Evolutionary conservation across 164 flowering plant species (phyloP).

Genomic region (Aristolochia contorta): DNA sequence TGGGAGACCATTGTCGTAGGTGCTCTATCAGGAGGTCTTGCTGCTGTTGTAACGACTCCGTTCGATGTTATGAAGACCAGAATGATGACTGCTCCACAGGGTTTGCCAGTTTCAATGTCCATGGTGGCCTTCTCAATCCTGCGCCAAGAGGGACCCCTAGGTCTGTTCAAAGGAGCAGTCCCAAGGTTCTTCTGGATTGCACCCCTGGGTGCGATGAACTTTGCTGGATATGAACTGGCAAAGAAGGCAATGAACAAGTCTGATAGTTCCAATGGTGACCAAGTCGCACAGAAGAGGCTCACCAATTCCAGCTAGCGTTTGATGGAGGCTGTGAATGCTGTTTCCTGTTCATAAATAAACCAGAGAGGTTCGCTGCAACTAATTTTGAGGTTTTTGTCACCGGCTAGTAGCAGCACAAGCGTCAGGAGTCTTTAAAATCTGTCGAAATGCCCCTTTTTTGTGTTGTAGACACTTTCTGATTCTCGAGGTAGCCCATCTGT

Average conservation of each 20-base stretch:
- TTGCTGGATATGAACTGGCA: conserved; percentile 95
- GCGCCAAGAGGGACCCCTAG: conserved; percentile 82
- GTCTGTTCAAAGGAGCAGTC: conserved; percentile 88
- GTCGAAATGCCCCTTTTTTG: conserved; percentile 23
- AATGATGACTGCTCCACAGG: conserved; percentile 92
- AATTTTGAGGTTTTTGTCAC: conserved; percentile 8
- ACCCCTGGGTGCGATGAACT: conserved; percentile 98
- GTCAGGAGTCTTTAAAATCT: conserved; percentile 17
- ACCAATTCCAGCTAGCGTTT: conserved; percentile 19
- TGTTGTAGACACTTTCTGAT: not conserved
- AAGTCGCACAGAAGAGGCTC: conserved; percentile 29
- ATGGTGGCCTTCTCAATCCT: conserved; percentile 72
- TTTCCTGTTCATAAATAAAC: conserved; percentile 1
- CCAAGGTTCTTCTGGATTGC: conserved; percentile 99
- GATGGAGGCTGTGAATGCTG: not conserved
- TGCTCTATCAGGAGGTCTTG: conserved; percentile 86
- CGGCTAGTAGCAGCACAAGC: conserved; percentile 9
- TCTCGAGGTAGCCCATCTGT: not conserved
- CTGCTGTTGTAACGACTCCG: conserved; percentile 91
- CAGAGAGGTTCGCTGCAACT: conserved; percentile 3
- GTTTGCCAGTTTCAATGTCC: conserved; percentile 60
- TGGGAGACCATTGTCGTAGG: conserved; percentile 94
- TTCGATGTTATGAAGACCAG: conserved; percentile 97
- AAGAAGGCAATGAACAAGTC: conserved; percentile 77
- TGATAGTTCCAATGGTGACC: conserved; percentile 32